phyloP scores from a whole-genome alignment of 139 green algal genomes.

The Spirogloea muscicola region DNA sequence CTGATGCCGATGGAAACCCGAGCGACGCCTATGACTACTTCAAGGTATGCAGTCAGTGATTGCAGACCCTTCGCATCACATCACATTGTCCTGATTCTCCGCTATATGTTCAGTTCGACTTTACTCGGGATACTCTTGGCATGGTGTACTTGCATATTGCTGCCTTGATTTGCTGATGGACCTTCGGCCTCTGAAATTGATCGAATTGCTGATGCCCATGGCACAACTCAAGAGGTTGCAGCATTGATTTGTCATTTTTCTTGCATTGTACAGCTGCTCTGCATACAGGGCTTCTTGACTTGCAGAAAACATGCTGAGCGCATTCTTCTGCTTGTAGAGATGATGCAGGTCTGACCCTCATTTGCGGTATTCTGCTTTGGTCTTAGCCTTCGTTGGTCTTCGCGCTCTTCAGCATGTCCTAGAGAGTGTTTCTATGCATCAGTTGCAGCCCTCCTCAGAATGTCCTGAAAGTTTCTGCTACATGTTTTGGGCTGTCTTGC shows the following conservation, averaged over 20 bases:
- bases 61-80: background rate
- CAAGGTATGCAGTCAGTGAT: constrained; percentile 56
- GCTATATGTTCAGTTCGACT: background rate
- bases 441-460: background rate
- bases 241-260: background rate
- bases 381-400: background rate
- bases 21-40: constrained; percentile 89
- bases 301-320: constrained; percentile 83
- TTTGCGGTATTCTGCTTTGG: background rate
- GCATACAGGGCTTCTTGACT: constrained; percentile 94
- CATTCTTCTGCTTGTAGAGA: constrained; percentile 75
- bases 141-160: constrained; percentile 9
- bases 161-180: background rate
- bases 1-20: constrained; percentile 65
- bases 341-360: constrained; percentile 71
- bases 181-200: background rate
- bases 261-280: constrained; percentile 58
- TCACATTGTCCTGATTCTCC: background rate
- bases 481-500: background rate
- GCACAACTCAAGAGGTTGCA: background rate
- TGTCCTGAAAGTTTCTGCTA: background rate
- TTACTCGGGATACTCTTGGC: background rate
- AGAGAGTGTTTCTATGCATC: background rate
- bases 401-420: background rate
- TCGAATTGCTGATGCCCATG: background rate